phyloP scores from a whole-genome alignment of 768 basidiomycete genomes.

The Suillus variegatus region DNA sequence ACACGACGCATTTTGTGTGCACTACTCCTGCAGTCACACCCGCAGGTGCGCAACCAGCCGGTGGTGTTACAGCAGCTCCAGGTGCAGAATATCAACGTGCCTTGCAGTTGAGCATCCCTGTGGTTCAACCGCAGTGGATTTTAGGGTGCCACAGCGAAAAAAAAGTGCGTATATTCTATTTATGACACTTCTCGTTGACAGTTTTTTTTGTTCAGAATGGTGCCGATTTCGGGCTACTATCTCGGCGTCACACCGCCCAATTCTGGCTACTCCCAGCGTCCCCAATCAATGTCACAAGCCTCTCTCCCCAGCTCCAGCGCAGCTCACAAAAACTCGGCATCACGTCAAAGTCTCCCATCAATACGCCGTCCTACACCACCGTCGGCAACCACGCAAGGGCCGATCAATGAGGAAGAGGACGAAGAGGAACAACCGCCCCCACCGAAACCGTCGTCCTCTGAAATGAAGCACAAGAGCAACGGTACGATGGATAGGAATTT shows the following conservation, averaged over 20 bases:
- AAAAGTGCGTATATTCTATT: slow-evolving; percentile 53
- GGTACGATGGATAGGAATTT: slow-evolving; percentile 82
- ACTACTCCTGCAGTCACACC: slow-evolving; percentile 81
- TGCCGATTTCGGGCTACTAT: slow-evolving; percentile 81
- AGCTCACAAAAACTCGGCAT: slow-evolving; percentile 38
- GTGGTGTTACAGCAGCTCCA: slow-evolving; percentile 58
- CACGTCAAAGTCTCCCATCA: slow-evolving; percentile 70
- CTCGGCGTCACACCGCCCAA: slow-evolving; percentile 65
- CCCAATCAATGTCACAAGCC: slow-evolving; percentile 79
- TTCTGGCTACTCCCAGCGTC: slow-evolving; percentile 45
- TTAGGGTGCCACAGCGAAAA: slow-evolving; percentile 85
- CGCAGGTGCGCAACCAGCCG: slow-evolving; percentile 53
- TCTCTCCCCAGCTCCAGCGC: slow-evolving; percentile 46
- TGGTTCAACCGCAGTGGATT: slow-evolving; percentile 95
- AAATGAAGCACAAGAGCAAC: slow-evolving; percentile 45
- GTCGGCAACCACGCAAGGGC: slow-evolving; percentile 34
- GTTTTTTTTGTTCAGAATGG: slow-evolving; percentile 59
- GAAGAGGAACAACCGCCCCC: slow-evolving; percentile 34
- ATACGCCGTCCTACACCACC: slow-evolving; percentile 48
- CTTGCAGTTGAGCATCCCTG: slow-evolving; percentile 88
- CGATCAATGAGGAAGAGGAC: slow-evolving; percentile 43
- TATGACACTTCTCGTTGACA: slow-evolving; percentile 7
- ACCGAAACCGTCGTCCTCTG: slow-evolving; percentile 10
- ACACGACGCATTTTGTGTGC: slow-evolving; percentile 98
- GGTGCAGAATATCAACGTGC: slow-evolving; percentile 95